phyloP scores from a whole-genome alignment of 345 rosid genomes.

The Eucalyptus victrix region DNA sequence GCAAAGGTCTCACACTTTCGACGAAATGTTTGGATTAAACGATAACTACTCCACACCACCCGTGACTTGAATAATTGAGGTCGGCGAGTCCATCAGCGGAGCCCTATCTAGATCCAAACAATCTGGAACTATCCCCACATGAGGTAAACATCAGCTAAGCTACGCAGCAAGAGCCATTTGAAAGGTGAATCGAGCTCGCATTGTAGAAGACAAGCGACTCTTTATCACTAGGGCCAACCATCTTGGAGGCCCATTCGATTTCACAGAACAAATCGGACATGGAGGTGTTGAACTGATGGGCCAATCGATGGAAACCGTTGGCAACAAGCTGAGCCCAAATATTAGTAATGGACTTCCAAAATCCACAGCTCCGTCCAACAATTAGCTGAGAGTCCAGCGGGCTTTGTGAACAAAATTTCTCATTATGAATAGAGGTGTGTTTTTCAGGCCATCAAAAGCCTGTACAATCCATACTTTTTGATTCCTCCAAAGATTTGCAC shows the following conservation, averaged over 20 bases:
- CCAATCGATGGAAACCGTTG: neutral
- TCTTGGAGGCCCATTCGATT: neutral
- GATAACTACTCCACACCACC: neutral
- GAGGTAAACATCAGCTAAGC: neutral
- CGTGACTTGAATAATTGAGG: neutral
- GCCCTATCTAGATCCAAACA: neutral
- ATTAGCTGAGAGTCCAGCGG: neutral
- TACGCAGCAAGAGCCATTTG: neutral
- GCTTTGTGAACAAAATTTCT: neutral
- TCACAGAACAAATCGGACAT: neutral
- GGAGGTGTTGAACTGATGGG: neutral
- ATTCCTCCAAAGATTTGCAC: neutral
- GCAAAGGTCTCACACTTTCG: neutral
- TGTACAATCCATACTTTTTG: neutral
- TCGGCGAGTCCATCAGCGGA: neutral
- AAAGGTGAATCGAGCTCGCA: neutral
- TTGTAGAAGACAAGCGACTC: neutral
- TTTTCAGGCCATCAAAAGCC: neutral
- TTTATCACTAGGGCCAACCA: neutral
- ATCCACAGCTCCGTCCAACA: neutral
- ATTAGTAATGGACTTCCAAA: neutral
- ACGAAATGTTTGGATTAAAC: neutral
- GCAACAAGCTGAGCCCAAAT: neutral
- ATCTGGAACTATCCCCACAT: neutral
- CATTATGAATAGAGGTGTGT: neutral